Conservation (phyloP, 2,329 filamentous ascomycete genomes). For the Ceratocystis harringtonii region DNA sequence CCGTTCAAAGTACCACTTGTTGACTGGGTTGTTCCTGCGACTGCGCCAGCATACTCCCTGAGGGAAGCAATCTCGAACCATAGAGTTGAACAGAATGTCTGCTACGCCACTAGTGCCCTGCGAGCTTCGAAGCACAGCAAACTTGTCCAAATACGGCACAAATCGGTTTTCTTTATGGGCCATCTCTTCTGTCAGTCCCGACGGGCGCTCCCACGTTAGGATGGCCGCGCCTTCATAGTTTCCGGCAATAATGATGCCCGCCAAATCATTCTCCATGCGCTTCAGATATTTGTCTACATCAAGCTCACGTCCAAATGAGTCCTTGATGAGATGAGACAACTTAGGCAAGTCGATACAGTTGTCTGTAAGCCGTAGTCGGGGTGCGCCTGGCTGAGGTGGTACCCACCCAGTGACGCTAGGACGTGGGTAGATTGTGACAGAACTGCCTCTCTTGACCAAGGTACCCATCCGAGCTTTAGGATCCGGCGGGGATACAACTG, state of each 20-base stretch:
- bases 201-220: conserved; percentile 80
- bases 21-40: conserved; percentile 81
- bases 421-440: conserved; percentile 68
- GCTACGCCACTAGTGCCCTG: conserved; percentile 88
- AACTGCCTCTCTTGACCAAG: conserved; percentile 81
- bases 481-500: conserved; percentile 9
- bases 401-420: conserved; percentile 52
- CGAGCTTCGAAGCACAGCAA: conserved; percentile 74
- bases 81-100: conserved; percentile 90
- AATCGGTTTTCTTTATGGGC: conserved; percentile 44
- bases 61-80: conserved; percentile 82
- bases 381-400: conserved; percentile 43
- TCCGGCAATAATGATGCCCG: conserved; percentile 85
- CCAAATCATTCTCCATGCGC: conserved; percentile 66
- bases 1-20: conserved; percentile 98
- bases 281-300: conserved; percentile 70
- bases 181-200: conserved; percentile 39
- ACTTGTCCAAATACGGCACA: conserved; percentile 94
- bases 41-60: conserved; percentile 85
- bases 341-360: conserved; percentile 68
- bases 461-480: conserved; percentile 39
- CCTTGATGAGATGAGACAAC: conserved; percentile 75
- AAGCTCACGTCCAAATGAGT: conserved; percentile 76
- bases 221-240: conserved; percentile 94
- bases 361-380: conserved; percentile 58